Evolutionary conservation across 768 basidiomycete species (phyloP), one percentile per base, ranked within the genome.

Genomic region (Russula lepida): DNA sequence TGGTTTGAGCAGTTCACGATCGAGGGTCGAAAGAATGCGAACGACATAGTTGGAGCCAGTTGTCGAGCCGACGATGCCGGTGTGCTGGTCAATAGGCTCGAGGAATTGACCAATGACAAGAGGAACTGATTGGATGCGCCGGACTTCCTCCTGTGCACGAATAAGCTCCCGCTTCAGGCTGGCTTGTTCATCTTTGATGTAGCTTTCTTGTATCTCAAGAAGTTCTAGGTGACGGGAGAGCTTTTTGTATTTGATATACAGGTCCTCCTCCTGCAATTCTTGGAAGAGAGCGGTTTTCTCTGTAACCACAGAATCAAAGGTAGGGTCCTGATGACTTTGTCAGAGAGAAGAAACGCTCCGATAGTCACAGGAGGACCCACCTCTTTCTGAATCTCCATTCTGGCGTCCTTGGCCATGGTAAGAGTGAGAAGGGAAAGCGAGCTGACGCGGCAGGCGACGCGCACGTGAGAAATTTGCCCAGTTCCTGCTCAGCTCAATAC

Each of bases 91-190:
- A 72, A 99, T 98, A 54, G 97, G 89, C 76, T 99, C 97, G 37
- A 98, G 84, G 78, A 99, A 99, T 74, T 99, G 97, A 59, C 97
- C 97, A 69, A 99, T 99, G 71, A 99, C 97, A 17, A 99, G 85
- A 0, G 97, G 97, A 6, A 99, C 97, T 56, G 92, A 92, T 76
- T 98, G 94, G 72, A 99, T 99, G 60, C 97, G 90, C 76, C 98
- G 97, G 71, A 99, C 97, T 76, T 99, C 97, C 73, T 99, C 97
- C 71, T 99, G 97, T 0, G 97, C 97, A 59, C 97, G 92, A 67
- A 98, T 89, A 63, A 99, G 87, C 75, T 99, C 97, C 53, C 95
- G 86, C 74, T 98, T 95, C 58, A 99, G 84, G 70, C 98, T 98
- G 17, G 91, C 91, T 69, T 97, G 95, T 73, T 99, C 97, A 68